A percentile compares a stretch with the other conserved stretches of the same genome.
phyloP scores from a whole-genome alignment of 2,329 filamentous ascomycete species.

The Drechslera avenae region DNA sequence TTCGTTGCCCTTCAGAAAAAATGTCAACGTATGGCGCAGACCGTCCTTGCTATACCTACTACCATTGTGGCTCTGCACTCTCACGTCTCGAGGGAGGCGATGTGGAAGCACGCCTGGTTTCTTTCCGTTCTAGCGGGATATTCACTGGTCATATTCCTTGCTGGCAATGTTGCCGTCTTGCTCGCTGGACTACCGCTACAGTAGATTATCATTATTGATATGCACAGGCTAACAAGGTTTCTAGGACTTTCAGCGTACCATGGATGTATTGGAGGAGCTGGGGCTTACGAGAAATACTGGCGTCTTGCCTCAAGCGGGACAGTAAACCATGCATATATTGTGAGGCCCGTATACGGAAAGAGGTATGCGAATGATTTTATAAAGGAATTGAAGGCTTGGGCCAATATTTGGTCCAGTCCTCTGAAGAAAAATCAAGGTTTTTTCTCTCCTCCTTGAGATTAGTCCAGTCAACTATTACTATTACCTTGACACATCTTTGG shows the following conservation, averaged over 20 bases:
- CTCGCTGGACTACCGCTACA: constrained; percentile 8
- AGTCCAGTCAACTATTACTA: constrained; percentile 9
- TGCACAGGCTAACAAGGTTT: not conserved
- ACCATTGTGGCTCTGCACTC: constrained; percentile 1
- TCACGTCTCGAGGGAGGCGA: not conserved
- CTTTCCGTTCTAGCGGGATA: not conserved
- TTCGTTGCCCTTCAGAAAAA: not conserved
- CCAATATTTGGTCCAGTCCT: no score
- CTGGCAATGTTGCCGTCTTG: constrained; percentile 3
- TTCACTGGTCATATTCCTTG: constrained; percentile 1
- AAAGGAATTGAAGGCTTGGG: no score
- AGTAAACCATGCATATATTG: not conserved
- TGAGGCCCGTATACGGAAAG: no score
- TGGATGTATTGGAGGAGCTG: not conserved
- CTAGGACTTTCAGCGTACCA: constrained; percentile 2
- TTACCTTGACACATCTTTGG: constrained; percentile 13
- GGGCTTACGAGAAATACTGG: not conserved
- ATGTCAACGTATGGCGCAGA: not conserved
- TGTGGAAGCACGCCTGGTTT: not conserved
- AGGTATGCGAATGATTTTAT: no score
- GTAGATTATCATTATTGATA: not conserved
- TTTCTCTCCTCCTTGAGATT: constrained; percentile 4
- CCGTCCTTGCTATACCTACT: constrained; percentile 4
- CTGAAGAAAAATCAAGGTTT: no score
- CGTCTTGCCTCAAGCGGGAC: not conserved